Base-by-base conservation (phyloP, 805 yeast genomes). In the Ogataea haglerorum region DNA sequence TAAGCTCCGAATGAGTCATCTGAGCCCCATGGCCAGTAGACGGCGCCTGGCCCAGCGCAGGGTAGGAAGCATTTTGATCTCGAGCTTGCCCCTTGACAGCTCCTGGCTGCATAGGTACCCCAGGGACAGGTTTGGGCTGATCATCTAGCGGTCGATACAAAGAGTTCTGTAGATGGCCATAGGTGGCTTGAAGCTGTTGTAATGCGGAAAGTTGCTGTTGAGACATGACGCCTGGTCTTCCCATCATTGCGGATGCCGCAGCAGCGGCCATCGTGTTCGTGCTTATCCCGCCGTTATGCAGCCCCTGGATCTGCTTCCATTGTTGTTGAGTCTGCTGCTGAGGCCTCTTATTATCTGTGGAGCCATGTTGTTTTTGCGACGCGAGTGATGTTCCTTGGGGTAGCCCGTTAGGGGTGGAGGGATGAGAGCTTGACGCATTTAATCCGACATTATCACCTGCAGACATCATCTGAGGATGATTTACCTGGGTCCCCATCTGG, bases 101-200 rank as follows among this genome's bases (percentile, higher is more conserved):
- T 9, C 19, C 33, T 10, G 33, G 17, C 32, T 28, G 32, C 30
- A 22, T 21, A 28, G 23, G 34, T 8, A 18, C 10, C 2, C 27
- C 28, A 13, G 36, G 16, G 7, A n/a, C 34, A 5, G 44, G 18
- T 19, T 42, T 46, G 10, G 47, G 40, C 27, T 51, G 54, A n/a
- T 49, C 54, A 21, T 47, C 51, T 14, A 48, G 32, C 30, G 54
- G 58, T 23, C 46, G 42, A 17, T 49, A 40, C 5, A 56, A 44
- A 34, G 54, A 54, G 23, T 36, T 53, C 30, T 59, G 61, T 9
- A 58, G 35, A 18, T 46, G 53, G 6, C 64, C 63, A 40, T 59
- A 59, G 2, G 64, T 57, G 15, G 56, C 56, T 38, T 58, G 63
- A 15, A 59, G 40, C 35, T 59, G 63, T 31, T 56, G 53, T 13